phyloP scores from a whole-genome alignment of 2,329 filamentous ascomycete genomes.

The Pestalotiopsis sp. region DNA sequence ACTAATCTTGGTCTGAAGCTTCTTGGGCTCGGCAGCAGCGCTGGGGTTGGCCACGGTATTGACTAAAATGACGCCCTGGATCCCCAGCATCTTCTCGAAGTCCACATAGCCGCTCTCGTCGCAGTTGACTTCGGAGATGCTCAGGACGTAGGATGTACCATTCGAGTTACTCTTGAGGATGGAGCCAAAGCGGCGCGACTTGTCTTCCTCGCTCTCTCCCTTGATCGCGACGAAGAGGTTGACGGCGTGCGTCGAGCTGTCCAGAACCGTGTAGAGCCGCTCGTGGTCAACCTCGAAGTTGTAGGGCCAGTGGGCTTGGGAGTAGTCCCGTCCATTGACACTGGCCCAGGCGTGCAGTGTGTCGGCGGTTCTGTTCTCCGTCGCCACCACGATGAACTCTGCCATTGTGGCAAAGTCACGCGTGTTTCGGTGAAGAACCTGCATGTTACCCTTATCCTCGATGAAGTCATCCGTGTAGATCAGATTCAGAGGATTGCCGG shows the following conservation, averaged over 20 bases:
- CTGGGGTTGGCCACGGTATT: constrained; percentile 81
- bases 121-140: constrained; percentile 79
- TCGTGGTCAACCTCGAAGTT: constrained; percentile 81
- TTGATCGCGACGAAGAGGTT: constrained; percentile 91
- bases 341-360: constrained; percentile 80
- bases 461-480: constrained; percentile 82
- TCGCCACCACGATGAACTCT: constrained; percentile 92
- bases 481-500: constrained; percentile 67
- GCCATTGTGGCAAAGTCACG: constrained; percentile 92
- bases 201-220: constrained; percentile 68
- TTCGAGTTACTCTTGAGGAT: constrained; percentile 99
- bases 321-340: constrained; percentile 81
- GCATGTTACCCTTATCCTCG: constrained; percentile 59
- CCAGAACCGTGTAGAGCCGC: constrained; percentile 87
- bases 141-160: constrained; percentile 91
- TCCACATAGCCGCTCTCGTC: constrained; percentile 80
- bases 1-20: constrained; percentile 86
- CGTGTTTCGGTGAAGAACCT: constrained; percentile 64
- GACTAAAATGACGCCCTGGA: constrained; percentile 87
- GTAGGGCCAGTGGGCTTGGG: constrained; percentile 80
- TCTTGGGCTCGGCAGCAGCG: constrained; percentile 70
- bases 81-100: constrained; percentile 91
- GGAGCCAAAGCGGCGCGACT: constrained; percentile 74
- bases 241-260: constrained; percentile 91
- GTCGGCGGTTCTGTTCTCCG: constrained; percentile 67